Evolutionary conservation across 23 red algal genomes (phyloP), one percentile per base, ranked within the genome.

Genomic region (Gracilaria domingensis): DNA sequence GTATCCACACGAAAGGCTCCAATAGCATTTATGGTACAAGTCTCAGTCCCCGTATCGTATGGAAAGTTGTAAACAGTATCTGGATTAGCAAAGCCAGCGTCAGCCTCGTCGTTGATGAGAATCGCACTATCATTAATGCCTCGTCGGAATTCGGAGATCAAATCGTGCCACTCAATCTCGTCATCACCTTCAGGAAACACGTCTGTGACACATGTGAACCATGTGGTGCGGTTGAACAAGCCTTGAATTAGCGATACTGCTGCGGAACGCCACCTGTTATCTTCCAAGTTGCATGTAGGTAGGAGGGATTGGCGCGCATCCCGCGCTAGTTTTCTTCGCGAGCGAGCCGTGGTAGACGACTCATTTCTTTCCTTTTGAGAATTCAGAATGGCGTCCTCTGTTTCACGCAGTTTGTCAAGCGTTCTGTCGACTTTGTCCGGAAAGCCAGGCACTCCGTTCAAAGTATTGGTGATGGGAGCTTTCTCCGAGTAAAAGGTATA

Each of bases 1-100:
- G 8, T 21, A 26, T 65, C 37, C 26, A 51, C 17, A 5, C 65
- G 82, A 36, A 48, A 70, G 12, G 82, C 82, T 4, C 54, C 61
- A 34, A 86, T 74, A 4, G 36, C 53, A 39, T 86, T 55, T 24
- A 86, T 45, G 1, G 40, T 0, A 28, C 82, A 86, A 12, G 6
- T 9, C 20, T 71, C 30, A 20, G 82, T 72, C 0, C 25, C 40
- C 2, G 53, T 37, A 29, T n/a, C 23, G n/a, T 73, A 73, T 26
- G 65, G 82, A 48, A 70, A 86, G 32, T 65, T 55, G 24, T 51
- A 67, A 0, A 67, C 53, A 17, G 48, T 55, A 26, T 86, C 82
- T 4, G 82, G 49, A 21, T 71, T 29, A 4, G 25, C 21, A 30
- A 49, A 77, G 1, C 23, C 9, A 3, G 72, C 38, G 0, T 25